Percentiles rank a stretch among this genome's conserved stretches.
Conservation (phyloP, 148 eudicot species). For the Rhododendron griersonianum region DNA sequence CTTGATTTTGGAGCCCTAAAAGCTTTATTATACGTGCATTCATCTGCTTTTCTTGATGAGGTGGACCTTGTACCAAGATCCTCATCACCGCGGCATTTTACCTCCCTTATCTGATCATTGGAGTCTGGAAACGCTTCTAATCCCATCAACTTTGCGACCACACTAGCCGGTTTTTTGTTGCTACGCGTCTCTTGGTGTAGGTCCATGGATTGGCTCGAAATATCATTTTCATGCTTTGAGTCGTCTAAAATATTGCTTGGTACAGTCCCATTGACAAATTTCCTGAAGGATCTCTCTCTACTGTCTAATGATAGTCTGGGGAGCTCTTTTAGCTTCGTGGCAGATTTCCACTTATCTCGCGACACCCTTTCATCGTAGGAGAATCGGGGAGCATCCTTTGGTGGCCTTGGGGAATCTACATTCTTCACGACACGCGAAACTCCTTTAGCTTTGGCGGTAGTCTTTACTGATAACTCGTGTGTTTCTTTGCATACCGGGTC, state of each 20-base stretch:
- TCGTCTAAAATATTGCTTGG: constrained; percentile 21
- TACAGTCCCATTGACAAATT: constrained; percentile 23
- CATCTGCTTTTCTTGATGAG: constrained; percentile 34
- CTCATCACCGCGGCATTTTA: constrained; percentile 21
- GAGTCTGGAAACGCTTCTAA: constrained; percentile 51
- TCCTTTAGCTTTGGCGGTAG: constrained; percentile 33
- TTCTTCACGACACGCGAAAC: constrained; percentile 34
- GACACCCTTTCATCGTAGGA: constrained; percentile 71
- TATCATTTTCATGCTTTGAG: constrained; percentile 13
- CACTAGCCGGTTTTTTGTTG: constrained; percentile 41
- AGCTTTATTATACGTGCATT: constrained; percentile 26
- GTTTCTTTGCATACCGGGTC: constrained; percentile 65
- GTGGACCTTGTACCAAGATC: constrained; percentile 27
- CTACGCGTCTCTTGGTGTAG: constrained; percentile 43
- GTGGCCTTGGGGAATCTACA: constrained; percentile 71
- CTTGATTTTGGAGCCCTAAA: constrained; percentile 30
- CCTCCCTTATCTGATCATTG: constrained; percentile 16
- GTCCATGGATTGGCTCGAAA: constrained; percentile 11
- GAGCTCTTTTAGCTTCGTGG: constrained; percentile 48
- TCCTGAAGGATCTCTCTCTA: constrained; percentile 37
- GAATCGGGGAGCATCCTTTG: constrained; percentile 40
- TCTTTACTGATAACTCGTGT: constrained; percentile 42
- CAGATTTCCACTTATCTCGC: constrained; percentile 24
- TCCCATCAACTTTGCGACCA: constrained; percentile 89
- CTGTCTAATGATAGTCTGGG: constrained; percentile 87